Conservation (phyloP, 306 rosid genomes). For the Vigna radiata region DNA sequence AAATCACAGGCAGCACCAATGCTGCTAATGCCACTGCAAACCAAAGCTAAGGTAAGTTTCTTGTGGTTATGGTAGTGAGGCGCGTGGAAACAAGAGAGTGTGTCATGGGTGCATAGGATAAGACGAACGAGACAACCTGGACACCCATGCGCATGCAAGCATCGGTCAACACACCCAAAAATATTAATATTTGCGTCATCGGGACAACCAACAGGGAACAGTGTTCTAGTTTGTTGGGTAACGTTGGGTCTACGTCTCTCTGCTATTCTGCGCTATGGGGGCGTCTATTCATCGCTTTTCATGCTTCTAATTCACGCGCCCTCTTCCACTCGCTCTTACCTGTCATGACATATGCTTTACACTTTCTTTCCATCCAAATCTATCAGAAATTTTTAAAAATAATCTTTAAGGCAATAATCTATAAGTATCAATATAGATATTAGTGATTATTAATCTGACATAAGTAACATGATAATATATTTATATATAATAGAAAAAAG, state of each 20-base stretch:
- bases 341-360: not conserved
- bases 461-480: too few relatives aligned
- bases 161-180: slow-evolving; percentile 45
- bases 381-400: too few relatives aligned
- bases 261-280: slow-evolving; percentile 41
- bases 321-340: not conserved
- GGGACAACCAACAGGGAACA: slow-evolving; percentile 43
- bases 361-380: too few relatives aligned
- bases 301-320: slow-evolving; percentile 31
- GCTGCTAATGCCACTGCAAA: not conserved
- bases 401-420: too few relatives aligned
- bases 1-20: slow-evolving; percentile 24
- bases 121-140: slow-evolving; percentile 44
- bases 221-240: slow-evolving; percentile 36
- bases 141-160: slow-evolving; percentile 46
- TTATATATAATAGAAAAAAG: too few relatives aligned
- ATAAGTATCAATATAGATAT: too few relatives aligned
- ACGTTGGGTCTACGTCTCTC: slow-evolving; percentile 66
- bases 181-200: not conserved
- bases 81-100: slow-evolving; percentile 18
- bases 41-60: not conserved
- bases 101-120: slow-evolving; percentile 41
- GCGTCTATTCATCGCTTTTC: slow-evolving; percentile 37
- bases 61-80: not conserved
- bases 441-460: too few relatives aligned